These are phyloP conservation scores for Trypanosoma conorhini DNA, from an alignment of 208 protist species.

Conservation along the genomic window DNA sequence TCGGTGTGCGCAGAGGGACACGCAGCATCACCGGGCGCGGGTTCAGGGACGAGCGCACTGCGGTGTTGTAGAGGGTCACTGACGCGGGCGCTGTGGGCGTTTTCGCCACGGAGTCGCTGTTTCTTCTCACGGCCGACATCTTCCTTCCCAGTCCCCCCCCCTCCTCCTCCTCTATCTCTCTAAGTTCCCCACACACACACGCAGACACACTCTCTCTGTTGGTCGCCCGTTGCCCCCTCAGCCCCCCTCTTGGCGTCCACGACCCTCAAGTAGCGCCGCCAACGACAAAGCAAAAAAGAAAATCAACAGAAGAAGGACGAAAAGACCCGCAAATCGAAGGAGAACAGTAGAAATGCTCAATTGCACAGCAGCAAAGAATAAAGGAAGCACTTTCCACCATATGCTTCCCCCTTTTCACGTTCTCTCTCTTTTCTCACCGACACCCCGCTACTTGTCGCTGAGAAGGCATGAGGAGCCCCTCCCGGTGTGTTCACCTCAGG, in stretches of 20 bases:
- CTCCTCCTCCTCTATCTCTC: not conserved
- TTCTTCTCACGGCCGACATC: not conserved
- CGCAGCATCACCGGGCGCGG: constrained; percentile 18
- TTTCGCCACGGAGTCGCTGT: not conserved
- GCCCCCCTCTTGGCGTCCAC: not conserved
- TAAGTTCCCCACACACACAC: not conserved
- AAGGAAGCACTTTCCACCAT: not conserved
- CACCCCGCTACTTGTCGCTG: not conserved
- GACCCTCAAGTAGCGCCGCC: not conserved
- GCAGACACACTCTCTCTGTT: not conserved
- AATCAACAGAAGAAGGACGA: not conserved
- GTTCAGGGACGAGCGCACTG: constrained; percentile 20
- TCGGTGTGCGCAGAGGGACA: constrained; percentile 1
- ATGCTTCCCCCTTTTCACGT: no score
- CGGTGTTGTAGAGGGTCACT: constrained; percentile 31
- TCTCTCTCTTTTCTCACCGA: not conserved
- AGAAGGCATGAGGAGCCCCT: not conserved
- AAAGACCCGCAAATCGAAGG: not conserved
- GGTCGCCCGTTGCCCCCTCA: not conserved
- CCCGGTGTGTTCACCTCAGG: not conserved
- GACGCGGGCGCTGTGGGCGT: not conserved
- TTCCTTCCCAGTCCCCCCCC: not conserved
- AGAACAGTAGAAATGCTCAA: not conserved
- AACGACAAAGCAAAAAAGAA: no score
- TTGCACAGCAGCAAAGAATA: not conserved